Evolutionary conservation across 306 rosid species (phyloP).

Genomic region (Pyrus communis): DNA sequence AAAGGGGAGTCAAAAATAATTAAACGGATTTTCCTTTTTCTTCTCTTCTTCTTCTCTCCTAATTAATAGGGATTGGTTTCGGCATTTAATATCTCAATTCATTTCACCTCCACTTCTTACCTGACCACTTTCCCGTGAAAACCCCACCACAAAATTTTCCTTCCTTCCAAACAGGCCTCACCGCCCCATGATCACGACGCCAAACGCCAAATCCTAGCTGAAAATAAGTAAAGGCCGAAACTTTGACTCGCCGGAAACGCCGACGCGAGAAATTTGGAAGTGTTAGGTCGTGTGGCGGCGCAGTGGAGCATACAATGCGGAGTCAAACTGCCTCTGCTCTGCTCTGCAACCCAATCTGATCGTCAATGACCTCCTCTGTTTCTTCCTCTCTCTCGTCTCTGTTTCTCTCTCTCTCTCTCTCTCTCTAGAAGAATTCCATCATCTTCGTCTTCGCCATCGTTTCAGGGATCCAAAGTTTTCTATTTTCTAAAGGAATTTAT

Average conservation of each 20-base stretch:
- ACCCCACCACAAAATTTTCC: not conserved
- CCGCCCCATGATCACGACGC: not conserved
- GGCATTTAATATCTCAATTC: constrained; percentile 2
- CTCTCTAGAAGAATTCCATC: not conserved
- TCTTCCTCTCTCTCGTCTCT: not conserved
- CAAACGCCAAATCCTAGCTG: not conserved
- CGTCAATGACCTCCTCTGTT: not conserved
- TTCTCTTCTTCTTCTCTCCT: not conserved
- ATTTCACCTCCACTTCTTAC: not conserved
- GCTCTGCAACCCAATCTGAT: not conserved
- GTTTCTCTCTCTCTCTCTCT: not conserved
- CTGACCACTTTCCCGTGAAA: not conserved
- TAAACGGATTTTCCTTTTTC: not conserved
- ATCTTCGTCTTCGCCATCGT: not conserved
- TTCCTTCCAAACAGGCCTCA: not conserved
- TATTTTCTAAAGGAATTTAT: not conserved
- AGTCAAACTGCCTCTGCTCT: not conserved
- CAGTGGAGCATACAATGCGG: not conserved
- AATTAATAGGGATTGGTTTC: constrained; percentile 7
- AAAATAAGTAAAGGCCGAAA: not conserved
- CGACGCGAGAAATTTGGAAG: not conserved
- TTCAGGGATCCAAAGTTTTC: not conserved
- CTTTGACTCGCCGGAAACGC: not conserved
- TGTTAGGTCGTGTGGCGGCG: not conserved
- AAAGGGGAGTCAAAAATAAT: constrained; percentile 2